phyloP scores from a whole-genome alignment of 441 rosid species.

The Caryocar brasiliense region DNA sequence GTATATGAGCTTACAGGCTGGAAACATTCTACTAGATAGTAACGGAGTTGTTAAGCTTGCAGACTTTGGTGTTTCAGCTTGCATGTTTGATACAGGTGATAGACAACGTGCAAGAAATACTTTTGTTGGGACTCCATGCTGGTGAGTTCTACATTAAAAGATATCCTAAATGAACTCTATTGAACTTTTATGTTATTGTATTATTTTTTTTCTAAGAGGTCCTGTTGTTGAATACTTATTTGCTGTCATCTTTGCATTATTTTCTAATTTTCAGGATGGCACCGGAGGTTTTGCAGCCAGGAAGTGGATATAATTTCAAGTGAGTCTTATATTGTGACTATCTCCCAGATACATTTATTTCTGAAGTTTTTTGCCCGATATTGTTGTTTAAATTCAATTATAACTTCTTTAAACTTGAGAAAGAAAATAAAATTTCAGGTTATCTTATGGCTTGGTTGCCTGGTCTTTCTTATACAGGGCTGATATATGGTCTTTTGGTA shows the following conservation, averaged over 20 bases:
- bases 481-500: constrained; percentile 98
- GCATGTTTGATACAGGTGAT: constrained; percentile 94
- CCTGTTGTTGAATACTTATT: too few species aligned
- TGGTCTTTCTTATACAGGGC: constrained; percentile 51
- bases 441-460: constrained; percentile 19
- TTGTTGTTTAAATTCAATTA: background rate
- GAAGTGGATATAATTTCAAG: constrained; percentile 94
- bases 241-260: background rate
- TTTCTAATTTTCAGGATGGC: constrained; percentile 76
- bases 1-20: constrained; percentile 51
- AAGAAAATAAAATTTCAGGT: background rate
- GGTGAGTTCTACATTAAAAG: constrained; percentile 31
- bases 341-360: too few species aligned
- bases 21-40: constrained; percentile 78
- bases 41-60: constrained; percentile 88
- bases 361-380: background rate
- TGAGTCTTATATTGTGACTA: constrained; percentile 28
- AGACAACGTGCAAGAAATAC: constrained; percentile 94
- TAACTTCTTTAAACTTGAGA: background rate
- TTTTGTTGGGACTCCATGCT: constrained; percentile 98
- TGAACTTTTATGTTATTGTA: too few species aligned
- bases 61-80: constrained; percentile 96
- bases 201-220: too few species aligned
- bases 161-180: too few species aligned
- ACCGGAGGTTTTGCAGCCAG: constrained; percentile 98